Evolutionary conservation across 1,284 basidiomycete genomes (phyloP), one percentile per base, ranked within the genome.

Genomic region (Sphagnurus paluster): DNA sequence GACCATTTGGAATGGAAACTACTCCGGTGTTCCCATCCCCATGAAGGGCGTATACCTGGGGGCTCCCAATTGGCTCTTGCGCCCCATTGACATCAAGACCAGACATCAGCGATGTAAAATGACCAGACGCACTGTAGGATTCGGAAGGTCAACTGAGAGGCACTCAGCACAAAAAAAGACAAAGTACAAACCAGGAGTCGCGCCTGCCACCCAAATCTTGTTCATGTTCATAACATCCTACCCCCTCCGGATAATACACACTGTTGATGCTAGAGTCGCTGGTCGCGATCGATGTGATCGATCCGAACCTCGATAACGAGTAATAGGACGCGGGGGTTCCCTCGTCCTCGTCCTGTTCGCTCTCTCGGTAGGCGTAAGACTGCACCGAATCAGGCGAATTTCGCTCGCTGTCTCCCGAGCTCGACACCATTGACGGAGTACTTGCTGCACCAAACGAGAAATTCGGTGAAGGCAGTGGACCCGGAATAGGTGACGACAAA

Each of bases 361-460:
- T 65, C 21, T 65, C 60, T 35, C 68, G 62, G 60, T 70, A 75
- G 14, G 62, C 54, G 55, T 69, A 72, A 2, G 66, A 65, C 44
- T 64, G 58, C 13, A 67, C 53, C 5, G 69, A 69, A 53, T 76
- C 71, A 1, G 79, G 77, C 13, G 78, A 78, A 46, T 74, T 75
- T 19, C 71, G 62, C 21, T 80, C 77, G 42, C 71, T 74, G 26
- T 71, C 71, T 13, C 68, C 70, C 2, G 76, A 74, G 43, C 67
- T 67, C 46, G 74, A 72, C n/a, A 70, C 61, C 50, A 67, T 65
- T 1, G 75, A 70, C 1, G 70, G 65, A 1, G 73, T 72, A 48
- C 60, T 72, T n/a, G 80, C 74, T 5, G 76, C 70, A 50, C 85
- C 85, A 56, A 88, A 88, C 33, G 80, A 80, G 68, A 80, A 88